phyloP scores from a whole-genome alignment of 2,329 filamentous ascomycete genomes.

The Amphichorda felina region DNA sequence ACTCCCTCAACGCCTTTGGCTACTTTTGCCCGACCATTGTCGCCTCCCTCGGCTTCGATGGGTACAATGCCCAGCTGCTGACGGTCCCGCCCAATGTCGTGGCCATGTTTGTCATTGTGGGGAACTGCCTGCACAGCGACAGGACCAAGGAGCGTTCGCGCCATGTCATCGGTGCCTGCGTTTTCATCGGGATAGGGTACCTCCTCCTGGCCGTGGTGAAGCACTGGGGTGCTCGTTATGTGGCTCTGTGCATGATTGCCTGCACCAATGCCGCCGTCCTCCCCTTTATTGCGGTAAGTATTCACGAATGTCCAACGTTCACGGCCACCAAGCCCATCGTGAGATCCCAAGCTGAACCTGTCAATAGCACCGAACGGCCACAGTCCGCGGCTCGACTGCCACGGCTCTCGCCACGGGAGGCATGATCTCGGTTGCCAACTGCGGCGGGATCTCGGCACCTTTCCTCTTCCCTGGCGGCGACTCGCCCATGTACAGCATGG shows the following conservation, averaged over 20 bases:
- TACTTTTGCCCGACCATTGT: slow-evolving; percentile 24
- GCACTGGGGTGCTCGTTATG: no score
- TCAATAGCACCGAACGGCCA: slow-evolving; percentile 17
- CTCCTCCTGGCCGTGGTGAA: slow-evolving; percentile 15
- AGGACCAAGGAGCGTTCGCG: slow-evolving; percentile 17
- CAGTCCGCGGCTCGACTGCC: slow-evolving; percentile 17
- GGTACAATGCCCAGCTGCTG: slow-evolving; percentile 19
- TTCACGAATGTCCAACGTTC: no score
- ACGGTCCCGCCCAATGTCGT: slow-evolving; percentile 24
- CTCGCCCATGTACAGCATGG: slow-evolving; percentile 18
- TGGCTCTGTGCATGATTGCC: no score
- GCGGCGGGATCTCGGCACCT: slow-evolving; percentile 18
- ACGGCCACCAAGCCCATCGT: no score
- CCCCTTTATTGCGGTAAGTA: no score
- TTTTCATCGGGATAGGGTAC: slow-evolving; percentile 16
- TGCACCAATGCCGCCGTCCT: no score
- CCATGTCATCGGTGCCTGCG: slow-evolving; percentile 15
- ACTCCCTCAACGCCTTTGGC: slow-evolving; percentile 20
- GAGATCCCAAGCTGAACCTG: no score
- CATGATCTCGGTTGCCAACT: slow-evolving; percentile 21
- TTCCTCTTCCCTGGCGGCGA: slow-evolving; percentile 18
- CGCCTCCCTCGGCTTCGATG: slow-evolving; percentile 18
- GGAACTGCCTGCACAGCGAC: slow-evolving; percentile 18
- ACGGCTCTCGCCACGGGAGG: slow-evolving; percentile 19
- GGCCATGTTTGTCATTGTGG: slow-evolving; percentile 19